Percentiles rank a stretch among this genome's conserved stretches.
Evolutionary conservation across 2,329 filamentous ascomycete genomes (phyloP).

Genomic region (Alternaria arbusti): DNA sequence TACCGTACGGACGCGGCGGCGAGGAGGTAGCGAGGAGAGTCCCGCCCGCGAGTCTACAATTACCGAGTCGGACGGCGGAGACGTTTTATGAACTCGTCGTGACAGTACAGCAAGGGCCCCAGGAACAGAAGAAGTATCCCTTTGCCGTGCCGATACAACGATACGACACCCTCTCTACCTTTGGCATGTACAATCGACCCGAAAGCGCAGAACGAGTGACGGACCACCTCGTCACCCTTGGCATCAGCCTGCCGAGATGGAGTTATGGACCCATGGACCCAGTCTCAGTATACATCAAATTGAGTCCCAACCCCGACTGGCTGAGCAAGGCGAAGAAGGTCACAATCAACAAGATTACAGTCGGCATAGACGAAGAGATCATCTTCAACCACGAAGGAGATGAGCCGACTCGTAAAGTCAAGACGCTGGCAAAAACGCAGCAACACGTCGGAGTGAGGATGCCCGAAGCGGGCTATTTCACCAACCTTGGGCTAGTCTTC

Average conservation of each 20-base stretch:
- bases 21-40: constrained; percentile 89
- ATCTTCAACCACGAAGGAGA: constrained; percentile 99
- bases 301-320: constrained; percentile 92
- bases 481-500: constrained; percentile 89
- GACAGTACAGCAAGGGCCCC: constrained; percentile 88
- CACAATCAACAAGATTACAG: constrained; percentile 91
- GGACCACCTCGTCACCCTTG: constrained; percentile 89
- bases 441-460: constrained; percentile 83
- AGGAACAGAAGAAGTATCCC: constrained; percentile 85
- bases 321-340: constrained; percentile 88
- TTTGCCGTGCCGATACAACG: constrained; percentile 90
- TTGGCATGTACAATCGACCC: constrained; percentile 98
- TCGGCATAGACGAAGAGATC: constrained; percentile 95
- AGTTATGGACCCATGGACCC: constrained; percentile 96
- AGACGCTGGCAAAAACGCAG: constrained; percentile 82
- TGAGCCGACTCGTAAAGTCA: constrained; percentile 88
- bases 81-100: constrained; percentile 97
- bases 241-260: constrained; percentile 91
- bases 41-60: constrained; percentile 87
- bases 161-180: constrained; percentile 96
- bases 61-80: constrained; percentile 92
- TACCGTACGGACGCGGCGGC: constrained; percentile 89
- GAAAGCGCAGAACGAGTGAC: constrained; percentile 84
- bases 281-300: constrained; percentile 93
- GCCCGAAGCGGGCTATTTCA: constrained; percentile 90